These are phyloP conservation scores for Plasmodium relictum DNA, from an alignment of 169 alveolate species.

Conservation along the genomic window DNA sequence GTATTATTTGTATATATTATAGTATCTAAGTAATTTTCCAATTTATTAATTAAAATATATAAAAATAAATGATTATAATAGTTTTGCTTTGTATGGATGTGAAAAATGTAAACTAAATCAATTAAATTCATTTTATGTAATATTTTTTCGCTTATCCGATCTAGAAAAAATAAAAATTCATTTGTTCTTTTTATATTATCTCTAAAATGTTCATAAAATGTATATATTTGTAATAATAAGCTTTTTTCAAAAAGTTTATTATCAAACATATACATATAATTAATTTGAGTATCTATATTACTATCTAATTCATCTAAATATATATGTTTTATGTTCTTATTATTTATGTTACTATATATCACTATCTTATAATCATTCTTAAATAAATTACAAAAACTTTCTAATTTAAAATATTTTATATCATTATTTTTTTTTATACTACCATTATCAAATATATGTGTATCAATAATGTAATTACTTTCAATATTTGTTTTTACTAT, in stretches of 20 bases:
- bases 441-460: neutral
- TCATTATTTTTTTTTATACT: neutral
- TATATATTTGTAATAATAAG: constrained; percentile 17
- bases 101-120: constrained; percentile 43
- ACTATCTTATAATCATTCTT: constrained; percentile 38
- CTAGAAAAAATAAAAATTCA: constrained; percentile 64
- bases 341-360: constrained; percentile 52
- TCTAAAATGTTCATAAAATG: constrained; percentile 21
- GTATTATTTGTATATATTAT: neutral
- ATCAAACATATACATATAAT: constrained; percentile 48
- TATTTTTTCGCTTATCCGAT: constrained; percentile 32
- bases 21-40: constrained; percentile 2
- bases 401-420: neutral
- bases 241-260: constrained; percentile 24
- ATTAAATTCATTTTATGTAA: constrained; percentile 41
- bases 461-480: too few species aligned
- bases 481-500: neutral
- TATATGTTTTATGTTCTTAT: constrained; percentile 41
- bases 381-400: neutral
- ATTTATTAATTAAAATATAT: constrained; percentile 29
- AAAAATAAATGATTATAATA: constrained; percentile 59
- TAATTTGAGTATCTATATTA: constrained; percentile 23
- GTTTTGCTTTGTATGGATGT: constrained; percentile 47
- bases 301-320: constrained; percentile 41
- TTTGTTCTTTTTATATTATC: constrained; percentile 22